These are phyloP conservation scores for Nigrograna mackinnonii DNA, from an alignment of 2,329 filamentous ascomycete species.

Conservation along the genomic window DNA sequence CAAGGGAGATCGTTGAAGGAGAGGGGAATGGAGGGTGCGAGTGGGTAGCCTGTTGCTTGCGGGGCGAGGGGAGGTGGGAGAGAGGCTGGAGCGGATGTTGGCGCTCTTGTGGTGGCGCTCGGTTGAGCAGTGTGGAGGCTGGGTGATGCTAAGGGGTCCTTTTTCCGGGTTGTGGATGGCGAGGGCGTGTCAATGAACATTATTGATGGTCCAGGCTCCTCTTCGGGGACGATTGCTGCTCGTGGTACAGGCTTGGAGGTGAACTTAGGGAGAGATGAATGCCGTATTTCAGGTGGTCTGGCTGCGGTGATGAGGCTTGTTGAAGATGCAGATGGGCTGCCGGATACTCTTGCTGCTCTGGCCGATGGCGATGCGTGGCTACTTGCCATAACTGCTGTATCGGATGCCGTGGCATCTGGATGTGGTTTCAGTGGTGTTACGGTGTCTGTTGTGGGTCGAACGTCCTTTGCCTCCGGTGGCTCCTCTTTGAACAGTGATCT, in stretches of 20 bases:
- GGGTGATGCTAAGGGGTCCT: conserved; percentile 21
- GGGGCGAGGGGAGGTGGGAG: no score
- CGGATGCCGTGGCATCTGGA: conserved; percentile 26
- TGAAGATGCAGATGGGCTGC: conserved; percentile 20
- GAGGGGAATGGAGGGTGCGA: conserved; percentile 67
- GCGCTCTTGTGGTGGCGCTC: conserved; percentile 9
- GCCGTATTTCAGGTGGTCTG: conserved; percentile 56
- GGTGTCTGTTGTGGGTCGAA: conserved; percentile 18
- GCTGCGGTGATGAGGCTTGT: conserved; percentile 27
- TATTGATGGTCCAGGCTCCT: conserved; percentile 69
- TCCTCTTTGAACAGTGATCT: conserved; percentile 28
- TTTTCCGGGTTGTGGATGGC: conserved; percentile 15
- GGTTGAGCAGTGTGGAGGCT: conserved; percentile 6
- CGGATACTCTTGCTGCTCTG: no score
- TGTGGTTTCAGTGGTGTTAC: conserved; percentile 28
- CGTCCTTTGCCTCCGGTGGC: conserved; percentile 12
- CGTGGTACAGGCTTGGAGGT: conserved; percentile 74
- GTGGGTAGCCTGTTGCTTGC: conserved; percentile 51
- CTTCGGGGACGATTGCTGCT: conserved; percentile 65
- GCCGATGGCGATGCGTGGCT: conserved; percentile 18
- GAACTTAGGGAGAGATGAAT: conserved; percentile 66
- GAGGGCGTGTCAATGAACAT: conserved; percentile 66
- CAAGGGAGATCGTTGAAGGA: conserved; percentile 87
- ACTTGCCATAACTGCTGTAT: conserved; percentile 26
- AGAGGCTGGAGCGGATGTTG: conserved; percentile 1